phyloP scores from a whole-genome alignment of 2,329 filamentous ascomycete species.

The Zasmidium angulare region DNA sequence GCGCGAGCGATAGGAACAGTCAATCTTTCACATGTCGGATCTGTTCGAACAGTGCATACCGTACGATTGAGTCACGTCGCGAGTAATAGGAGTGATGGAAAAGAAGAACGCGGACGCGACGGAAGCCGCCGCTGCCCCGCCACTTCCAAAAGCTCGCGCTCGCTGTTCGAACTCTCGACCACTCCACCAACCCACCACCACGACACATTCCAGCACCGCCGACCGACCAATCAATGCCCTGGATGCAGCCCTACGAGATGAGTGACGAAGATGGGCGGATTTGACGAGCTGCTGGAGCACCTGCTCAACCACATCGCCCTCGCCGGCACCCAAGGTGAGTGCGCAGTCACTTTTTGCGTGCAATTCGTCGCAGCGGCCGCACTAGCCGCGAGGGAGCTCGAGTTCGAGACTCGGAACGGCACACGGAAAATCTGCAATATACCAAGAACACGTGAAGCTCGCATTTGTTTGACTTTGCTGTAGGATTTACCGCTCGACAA shows the following conservation, averaged over 20 bases:
- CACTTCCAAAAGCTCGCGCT: not conserved
- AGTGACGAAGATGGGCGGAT: conserved; percentile 35
- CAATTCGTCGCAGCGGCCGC: not conserved
- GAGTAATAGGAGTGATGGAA: not conserved
- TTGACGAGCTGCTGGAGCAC: conserved; percentile 59
- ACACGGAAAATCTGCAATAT: not conserved
- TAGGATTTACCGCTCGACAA: conserved; percentile 38
- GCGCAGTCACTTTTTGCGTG: conserved; percentile 2
- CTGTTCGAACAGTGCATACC: not conserved
- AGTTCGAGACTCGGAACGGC: conserved; percentile 5
- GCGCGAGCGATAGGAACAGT: not conserved
- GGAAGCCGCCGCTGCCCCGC: conserved; percentile 1
- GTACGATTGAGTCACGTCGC: not conserved
- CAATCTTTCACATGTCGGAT: not conserved
- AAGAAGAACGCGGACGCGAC: not conserved
- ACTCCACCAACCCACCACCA: not conserved
- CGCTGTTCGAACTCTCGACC: not conserved
- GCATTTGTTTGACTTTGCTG: not conserved
- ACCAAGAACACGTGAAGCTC: too few relatives aligned
- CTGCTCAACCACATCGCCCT: conserved; percentile 60
- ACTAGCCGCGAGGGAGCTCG: not conserved
- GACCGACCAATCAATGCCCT: not conserved
- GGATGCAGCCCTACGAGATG: conserved; percentile 13
- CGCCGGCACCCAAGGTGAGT: conserved; percentile 58
- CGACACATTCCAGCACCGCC: not conserved